These are phyloP conservation scores for Pseudogymnoascus sp. DNA, from an alignment of 2,329 filamentous ascomycete species.

Conservation along the genomic window DNA sequence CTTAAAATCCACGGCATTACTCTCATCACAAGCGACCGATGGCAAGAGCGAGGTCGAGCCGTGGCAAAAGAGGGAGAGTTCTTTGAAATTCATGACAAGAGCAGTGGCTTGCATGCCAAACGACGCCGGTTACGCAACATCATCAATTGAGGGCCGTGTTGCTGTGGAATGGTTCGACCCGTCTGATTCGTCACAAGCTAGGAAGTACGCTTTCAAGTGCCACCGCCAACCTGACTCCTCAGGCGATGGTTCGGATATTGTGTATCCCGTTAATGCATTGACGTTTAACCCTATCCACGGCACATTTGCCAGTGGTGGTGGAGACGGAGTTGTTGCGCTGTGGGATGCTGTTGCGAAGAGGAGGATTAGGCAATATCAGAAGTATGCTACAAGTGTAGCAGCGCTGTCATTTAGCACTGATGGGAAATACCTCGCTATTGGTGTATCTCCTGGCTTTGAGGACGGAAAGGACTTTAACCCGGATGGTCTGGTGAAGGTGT, in stretches of 20 bases:
- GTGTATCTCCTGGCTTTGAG: slow-evolving; percentile 62
- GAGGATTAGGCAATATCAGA: slow-evolving; percentile 61
- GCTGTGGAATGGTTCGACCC: slow-evolving; percentile 98
- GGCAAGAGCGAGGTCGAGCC: slow-evolving; percentile 52
- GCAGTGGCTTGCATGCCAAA: slow-evolving; percentile 95
- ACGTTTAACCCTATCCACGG: slow-evolving; percentile 58
- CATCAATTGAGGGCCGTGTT: slow-evolving; percentile 88
- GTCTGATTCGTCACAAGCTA: slow-evolving; percentile 72
- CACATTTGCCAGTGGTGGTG: slow-evolving; percentile 64
- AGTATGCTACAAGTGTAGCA: slow-evolving; percentile 54
- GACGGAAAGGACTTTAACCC: slow-evolving; percentile 64
- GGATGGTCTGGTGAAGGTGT: slow-evolving; percentile 64
- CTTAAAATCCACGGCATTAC: slow-evolving; percentile 56
- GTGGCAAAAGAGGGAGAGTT: slow-evolving; percentile 90
- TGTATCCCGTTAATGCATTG: slow-evolving; percentile 65
- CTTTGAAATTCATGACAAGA: slow-evolving; percentile 90
- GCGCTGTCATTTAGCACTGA: slow-evolving; percentile 55
- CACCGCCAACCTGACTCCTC: slow-evolving; percentile 68
- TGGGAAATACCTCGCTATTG: slow-evolving; percentile 58
- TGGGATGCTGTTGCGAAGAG: slow-evolving; percentile 68
- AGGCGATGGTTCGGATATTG: slow-evolving; percentile 52
- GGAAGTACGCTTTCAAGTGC: slow-evolving; percentile 98
- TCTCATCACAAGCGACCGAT: slow-evolving; percentile 42
- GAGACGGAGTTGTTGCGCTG: slow-evolving; percentile 62
- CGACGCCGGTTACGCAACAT: slow-evolving; percentile 86